Evolutionary conservation across 2,329 filamentous ascomycete species (phyloP).

Genomic region (Aureobasidium vineae): DNA sequence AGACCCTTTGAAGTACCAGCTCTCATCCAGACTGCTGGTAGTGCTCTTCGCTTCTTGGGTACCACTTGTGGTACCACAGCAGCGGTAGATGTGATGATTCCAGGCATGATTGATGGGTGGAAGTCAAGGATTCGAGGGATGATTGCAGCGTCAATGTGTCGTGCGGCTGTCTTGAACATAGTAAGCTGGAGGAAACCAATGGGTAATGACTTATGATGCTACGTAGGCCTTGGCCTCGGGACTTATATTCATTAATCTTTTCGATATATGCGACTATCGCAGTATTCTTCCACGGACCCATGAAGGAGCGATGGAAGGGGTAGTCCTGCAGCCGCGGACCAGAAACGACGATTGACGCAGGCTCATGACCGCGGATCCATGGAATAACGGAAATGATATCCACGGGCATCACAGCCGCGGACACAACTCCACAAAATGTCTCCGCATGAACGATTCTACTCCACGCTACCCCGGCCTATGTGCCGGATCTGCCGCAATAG

Average conservation of each 20-base stretch:
- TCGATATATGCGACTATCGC: not conserved
- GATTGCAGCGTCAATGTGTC: slow-evolving; percentile 24
- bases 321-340: too few species aligned
- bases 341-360: not conserved
- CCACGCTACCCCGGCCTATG: not conserved
- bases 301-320: not conserved
- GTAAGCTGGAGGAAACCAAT: not conserved
- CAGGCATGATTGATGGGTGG: slow-evolving; percentile 26
- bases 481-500: not conserved
- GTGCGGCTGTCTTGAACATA: slow-evolving; percentile 28
- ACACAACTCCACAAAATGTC: not conserved
- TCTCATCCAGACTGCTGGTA: slow-evolving; percentile 43
- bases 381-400: not conserved
- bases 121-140: slow-evolving; percentile 23
- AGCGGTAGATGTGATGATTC: slow-evolving; percentile 13
- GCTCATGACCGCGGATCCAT: not conserved
- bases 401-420: not conserved
- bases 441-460: not conserved
- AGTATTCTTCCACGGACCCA: not conserved
- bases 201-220: not conserved
- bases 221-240: not conserved
- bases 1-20: slow-evolving; percentile 44
- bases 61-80: not conserved
- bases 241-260: not conserved
- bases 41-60: slow-evolving; percentile 26